Evolutionary conservation across 345 rosid species (phyloP).

Genomic region (Viola odorata): DNA sequence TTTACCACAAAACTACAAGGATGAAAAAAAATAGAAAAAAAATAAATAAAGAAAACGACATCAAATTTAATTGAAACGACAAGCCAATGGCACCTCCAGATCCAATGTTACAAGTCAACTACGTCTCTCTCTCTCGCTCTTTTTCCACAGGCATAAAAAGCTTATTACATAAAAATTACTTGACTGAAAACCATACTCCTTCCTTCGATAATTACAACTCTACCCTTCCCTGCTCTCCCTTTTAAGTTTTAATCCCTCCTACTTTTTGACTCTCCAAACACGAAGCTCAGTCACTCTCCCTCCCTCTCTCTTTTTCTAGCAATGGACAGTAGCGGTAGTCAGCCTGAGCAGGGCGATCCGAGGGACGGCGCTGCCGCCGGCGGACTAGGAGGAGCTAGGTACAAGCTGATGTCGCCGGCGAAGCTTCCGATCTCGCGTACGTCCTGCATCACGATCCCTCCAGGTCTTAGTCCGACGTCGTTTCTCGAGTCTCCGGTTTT

Average conservation of each 20-base stretch:
- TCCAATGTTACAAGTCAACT: conserved; percentile 21
- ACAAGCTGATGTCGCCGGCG: conserved; percentile 94
- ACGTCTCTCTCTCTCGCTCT: neutral
- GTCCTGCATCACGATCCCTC: conserved; percentile 65
- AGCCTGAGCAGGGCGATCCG: conserved; percentile 7
- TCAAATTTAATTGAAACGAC: conserved; percentile 3
- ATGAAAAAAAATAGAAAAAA: neutral
- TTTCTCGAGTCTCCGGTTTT: conserved; percentile 94
- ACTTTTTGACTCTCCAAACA: conserved; percentile 2
- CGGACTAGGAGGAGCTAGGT: conserved; percentile 58
- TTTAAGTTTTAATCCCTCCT: conserved; percentile 3
- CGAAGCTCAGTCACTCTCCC: neutral
- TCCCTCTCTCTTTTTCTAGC: neutral
- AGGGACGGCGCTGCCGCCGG: conserved; percentile 7
- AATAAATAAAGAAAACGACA: neutral
- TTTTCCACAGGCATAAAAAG: neutral
- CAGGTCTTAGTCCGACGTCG: conserved; percentile 87
- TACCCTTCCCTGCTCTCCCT: conserved; percentile 8
- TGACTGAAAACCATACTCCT: neutral
- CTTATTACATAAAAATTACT: neutral
- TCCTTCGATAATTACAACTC: neutral
- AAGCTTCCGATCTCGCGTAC: conserved; percentile 98
- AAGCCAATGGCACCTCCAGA: conserved; percentile 5
- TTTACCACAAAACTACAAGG: no score
- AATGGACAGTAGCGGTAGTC: conserved; percentile 13